These are phyloP conservation scores for Claviceps sorghi DNA, from an alignment of 2,329 filamentous ascomycete genomes.

Conservation along the genomic window DNA sequence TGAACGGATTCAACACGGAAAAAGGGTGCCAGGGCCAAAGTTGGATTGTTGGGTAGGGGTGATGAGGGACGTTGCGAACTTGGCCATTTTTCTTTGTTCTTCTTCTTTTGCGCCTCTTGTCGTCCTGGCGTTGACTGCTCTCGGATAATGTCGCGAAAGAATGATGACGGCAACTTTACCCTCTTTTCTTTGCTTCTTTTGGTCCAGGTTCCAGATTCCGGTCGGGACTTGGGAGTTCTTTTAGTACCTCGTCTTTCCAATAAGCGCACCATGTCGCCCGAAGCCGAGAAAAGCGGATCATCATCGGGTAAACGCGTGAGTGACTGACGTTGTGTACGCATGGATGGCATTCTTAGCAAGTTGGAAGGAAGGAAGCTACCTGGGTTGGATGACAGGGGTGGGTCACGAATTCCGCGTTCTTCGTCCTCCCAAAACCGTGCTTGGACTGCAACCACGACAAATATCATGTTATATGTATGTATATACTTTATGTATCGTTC, in stretches of 20 bases:
- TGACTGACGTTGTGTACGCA: not conserved
- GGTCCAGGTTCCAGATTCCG: not conserved
- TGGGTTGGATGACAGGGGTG: constrained; percentile 1
- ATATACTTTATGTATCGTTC: not conserved
- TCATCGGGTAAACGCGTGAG: constrained; percentile 1
- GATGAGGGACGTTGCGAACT: not conserved
- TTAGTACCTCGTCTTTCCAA: not conserved
- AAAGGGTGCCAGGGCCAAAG: not conserved
- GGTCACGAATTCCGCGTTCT: constrained; percentile 4
- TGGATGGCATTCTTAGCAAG: no score
- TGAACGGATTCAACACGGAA: not conserved
- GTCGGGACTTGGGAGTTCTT: no score
- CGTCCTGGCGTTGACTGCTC: not conserved
- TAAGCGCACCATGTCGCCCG: not conserved
- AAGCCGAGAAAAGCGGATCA: constrained; percentile 1
- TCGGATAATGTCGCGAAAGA: not conserved
- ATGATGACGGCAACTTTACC: not conserved
- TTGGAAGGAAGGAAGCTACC: not conserved
- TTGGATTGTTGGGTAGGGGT: not conserved
- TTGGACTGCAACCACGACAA: not conserved
- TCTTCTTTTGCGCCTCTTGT: not conserved
- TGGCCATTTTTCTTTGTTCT: not conserved
- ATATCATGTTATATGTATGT: no score
- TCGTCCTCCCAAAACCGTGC: constrained; percentile 4
- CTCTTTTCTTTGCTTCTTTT: not conserved